phyloP scores from a whole-genome alignment of 441 rosid genomes.

The Eruca vesicaria region DNA sequence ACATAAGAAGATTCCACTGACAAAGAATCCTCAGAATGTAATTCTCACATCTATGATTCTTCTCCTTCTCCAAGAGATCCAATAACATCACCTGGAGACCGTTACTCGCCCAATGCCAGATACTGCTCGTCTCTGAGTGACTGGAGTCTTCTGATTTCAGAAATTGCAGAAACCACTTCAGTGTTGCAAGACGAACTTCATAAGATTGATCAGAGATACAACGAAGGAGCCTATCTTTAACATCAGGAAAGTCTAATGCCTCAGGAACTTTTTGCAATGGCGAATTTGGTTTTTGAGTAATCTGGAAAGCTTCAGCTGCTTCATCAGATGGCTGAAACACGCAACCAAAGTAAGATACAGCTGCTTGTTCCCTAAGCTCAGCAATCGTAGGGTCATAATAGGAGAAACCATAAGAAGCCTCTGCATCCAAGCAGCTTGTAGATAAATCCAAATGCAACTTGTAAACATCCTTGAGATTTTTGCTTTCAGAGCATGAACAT shows the following conservation, averaged over 20 bases:
- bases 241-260: slow-evolving; percentile 42
- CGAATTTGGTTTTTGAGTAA: slow-evolving; percentile 36
- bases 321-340: slow-evolving; percentile 63
- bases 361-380: slow-evolving; percentile 86
- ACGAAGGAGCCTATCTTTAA: slow-evolving; percentile 54
- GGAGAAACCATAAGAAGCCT: slow-evolving; percentile 52
- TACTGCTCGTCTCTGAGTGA: slow-evolving; percentile 40
- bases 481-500: slow-evolving; percentile 43
- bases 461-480: slow-evolving; percentile 41
- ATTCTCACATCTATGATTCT: slow-evolving; percentile 65
- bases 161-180: slow-evolving; percentile 83
- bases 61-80: slow-evolving; percentile 64
- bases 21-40: slow-evolving; percentile 78
- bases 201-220: slow-evolving; percentile 75
- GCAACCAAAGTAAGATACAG: slow-evolving; percentile 77
- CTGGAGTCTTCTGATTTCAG: slow-evolving; percentile 50
- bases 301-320: slow-evolving; percentile 42
- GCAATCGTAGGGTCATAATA: slow-evolving; percentile 79
- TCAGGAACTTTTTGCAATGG: slow-evolving; percentile 32
- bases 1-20: slow-evolving; percentile 79
- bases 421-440: slow-evolving; percentile 63
- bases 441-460: slow-evolving; percentile 68
- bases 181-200: slow-evolving; percentile 87
- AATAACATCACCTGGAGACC: slow-evolving; percentile 64
- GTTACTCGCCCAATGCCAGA: slow-evolving; percentile 66